Conservation (phyloP, 208 protist genomes). For the Acanthamoeba sp. region DNA sequence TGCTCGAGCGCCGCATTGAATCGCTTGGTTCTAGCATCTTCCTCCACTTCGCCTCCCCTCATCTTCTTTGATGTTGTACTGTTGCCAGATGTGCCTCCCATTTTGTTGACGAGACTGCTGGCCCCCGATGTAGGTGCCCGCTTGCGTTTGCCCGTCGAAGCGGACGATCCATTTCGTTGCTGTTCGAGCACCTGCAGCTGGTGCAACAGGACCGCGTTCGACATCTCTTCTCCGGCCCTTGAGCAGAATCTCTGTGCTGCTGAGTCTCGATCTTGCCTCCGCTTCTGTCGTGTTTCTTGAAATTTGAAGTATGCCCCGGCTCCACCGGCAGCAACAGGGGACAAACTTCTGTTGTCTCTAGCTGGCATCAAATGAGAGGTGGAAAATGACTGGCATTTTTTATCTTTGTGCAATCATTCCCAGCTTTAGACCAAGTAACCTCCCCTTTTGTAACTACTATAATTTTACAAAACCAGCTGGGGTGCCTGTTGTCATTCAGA, state of each 20-base stretch:
- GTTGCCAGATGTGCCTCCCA: neutral
- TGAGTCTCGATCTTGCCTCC: neutral
- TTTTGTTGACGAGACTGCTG: neutral
- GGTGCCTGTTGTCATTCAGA: too few species aligned
- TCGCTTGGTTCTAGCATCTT: constrained; percentile 18
- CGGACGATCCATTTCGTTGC: neutral
- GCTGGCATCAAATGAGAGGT: too few species aligned
- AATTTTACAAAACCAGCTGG: too few species aligned
- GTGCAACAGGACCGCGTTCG: constrained; percentile 33
- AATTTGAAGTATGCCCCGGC: too few species aligned
- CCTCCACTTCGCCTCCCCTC: neutral
- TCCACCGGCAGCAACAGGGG: too few species aligned
- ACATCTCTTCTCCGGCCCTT: neutral
- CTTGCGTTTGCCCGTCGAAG: neutral
- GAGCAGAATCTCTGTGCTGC: neutral
- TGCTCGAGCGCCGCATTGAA: constrained; percentile 36
- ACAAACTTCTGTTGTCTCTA: too few species aligned
- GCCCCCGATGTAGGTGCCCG: neutral
- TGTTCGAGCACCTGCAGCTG: constrained; percentile 21
- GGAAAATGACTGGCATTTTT: too few species aligned
- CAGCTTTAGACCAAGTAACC: too few species aligned
- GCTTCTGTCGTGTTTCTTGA: too few species aligned
- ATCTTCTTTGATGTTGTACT: neutral
- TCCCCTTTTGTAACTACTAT: too few species aligned
- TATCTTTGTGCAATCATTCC: too few species aligned